A percentile compares a stretch with the other conserved stretches of the same genome.
These are phyloP conservation scores for Antarctomyces pellizariae DNA, from an alignment of 495 filamentous ascomycete genomes.

Conservation along the genomic window DNA sequence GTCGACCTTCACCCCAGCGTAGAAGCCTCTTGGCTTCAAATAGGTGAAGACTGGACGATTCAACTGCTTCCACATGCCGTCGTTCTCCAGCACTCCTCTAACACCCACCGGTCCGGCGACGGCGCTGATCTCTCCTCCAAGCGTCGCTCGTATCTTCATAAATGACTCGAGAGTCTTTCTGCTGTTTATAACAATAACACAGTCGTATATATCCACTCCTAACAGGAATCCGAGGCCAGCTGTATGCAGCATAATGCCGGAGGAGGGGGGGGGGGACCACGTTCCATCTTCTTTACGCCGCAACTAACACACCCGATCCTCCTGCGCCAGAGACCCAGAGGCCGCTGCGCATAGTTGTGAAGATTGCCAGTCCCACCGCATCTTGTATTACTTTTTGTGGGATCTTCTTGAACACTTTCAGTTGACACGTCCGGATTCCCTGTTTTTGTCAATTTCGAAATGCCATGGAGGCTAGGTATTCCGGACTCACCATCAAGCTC, in stretches of 20 bases:
- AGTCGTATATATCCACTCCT: conserved; percentile 68
- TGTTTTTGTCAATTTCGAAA: too few species aligned
- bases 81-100: conserved; percentile 43
- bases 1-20: conserved; percentile 55
- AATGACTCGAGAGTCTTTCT: conserved; percentile 49
- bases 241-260: conserved; percentile 52
- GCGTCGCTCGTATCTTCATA: conserved; percentile 43
- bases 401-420: conserved; percentile 48
- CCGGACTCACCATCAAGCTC: too few species aligned
- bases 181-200: conserved; percentile 62
- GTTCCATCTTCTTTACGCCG: conserved; percentile 41
- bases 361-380: conserved; percentile 59
- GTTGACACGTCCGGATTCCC: conserved; percentile 37
- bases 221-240: conserved; percentile 55
- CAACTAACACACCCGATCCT: conserved; percentile 48
- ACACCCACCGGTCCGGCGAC: conserved; percentile 50
- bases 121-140: conserved; percentile 53
- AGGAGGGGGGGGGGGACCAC: conserved; percentile 60
- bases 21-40: conserved; percentile 59
- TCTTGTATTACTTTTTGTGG: conserved; percentile 47
- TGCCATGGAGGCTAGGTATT: too few species aligned
- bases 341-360: conserved; percentile 63
- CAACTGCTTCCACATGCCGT: conserved; percentile 14
- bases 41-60: conserved; percentile 50
- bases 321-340: conserved; percentile 61